phyloP scores from a whole-genome alignment of 495 filamentous ascomycete species.

The Hypoxylon rickii region DNA sequence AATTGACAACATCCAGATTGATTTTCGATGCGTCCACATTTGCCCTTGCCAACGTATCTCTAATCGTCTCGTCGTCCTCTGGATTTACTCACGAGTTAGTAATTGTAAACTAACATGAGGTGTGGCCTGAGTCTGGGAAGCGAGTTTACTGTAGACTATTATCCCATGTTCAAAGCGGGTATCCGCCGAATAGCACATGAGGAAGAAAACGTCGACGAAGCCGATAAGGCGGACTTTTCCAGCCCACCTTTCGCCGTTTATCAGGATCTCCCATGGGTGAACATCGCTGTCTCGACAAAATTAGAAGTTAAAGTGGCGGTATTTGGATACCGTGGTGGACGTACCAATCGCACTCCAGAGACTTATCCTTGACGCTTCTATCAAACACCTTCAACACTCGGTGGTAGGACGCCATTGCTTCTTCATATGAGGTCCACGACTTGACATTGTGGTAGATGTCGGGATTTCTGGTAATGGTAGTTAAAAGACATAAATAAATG shows the following conservation, averaged over 20 bases:
- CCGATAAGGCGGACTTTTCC: constrained; percentile 48
- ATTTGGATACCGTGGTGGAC: constrained; percentile 1
- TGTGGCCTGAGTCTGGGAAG: not conserved
- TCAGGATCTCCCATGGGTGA: constrained; percentile 48
- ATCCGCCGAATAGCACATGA: constrained; percentile 47
- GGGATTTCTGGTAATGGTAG: too few species aligned
- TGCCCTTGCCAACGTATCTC: constrained; percentile 32
- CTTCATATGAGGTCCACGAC: too few species aligned
- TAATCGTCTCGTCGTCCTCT: constrained; percentile 47
- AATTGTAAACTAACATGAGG: not conserved
- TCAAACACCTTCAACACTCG: constrained; percentile 47
- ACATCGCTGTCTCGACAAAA: constrained; percentile 37
- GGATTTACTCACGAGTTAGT: not conserved
- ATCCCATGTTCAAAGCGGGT: constrained; percentile 47
- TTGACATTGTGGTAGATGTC: too few species aligned
- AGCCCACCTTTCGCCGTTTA: constrained; percentile 46
- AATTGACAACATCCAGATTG: constrained; percentile 29
- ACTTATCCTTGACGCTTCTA: constrained; percentile 42
- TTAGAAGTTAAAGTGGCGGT: constrained; percentile 7
- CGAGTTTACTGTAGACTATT: constrained; percentile 45
- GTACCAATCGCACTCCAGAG: constrained; percentile 47
- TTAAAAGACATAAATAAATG: too few species aligned
- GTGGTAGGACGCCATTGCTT: constrained; percentile 52
- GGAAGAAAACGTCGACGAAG: constrained; percentile 48
- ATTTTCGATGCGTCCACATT: constrained; percentile 25